These are phyloP conservation scores for Kwoniella newhampshirensis DNA, from an alignment of 768 basidiomycete genomes.

Conservation along the genomic window DNA sequence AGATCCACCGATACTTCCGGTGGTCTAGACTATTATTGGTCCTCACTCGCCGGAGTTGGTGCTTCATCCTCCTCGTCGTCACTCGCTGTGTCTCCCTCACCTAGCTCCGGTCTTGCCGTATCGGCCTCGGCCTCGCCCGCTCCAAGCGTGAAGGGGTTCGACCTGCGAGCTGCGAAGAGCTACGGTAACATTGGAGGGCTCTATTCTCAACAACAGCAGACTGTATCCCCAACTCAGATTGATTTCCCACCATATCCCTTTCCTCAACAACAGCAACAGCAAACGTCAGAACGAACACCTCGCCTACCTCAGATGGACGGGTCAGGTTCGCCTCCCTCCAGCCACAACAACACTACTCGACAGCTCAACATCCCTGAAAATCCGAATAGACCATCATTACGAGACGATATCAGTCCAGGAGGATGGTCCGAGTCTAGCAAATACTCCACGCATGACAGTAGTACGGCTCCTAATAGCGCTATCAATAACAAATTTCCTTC, in stretches of 20 bases:
- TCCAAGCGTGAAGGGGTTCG: neutral
- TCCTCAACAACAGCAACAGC: no score
- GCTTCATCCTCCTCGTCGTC: conserved; percentile 38
- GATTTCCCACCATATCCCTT: no score
- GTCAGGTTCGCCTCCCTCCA: neutral
- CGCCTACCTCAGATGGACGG: conserved; percentile 2
- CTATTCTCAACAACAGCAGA: no score
- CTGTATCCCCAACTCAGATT: no score
- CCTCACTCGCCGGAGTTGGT: conserved; percentile 30
- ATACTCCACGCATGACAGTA: conserved; percentile 11
- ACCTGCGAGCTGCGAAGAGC: neutral
- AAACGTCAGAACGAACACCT: conserved; percentile 2
- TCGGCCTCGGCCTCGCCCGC: neutral
- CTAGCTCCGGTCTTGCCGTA: conserved; percentile 3
- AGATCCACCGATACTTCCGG: conserved; percentile 38
- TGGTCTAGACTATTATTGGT: conserved; percentile 44
- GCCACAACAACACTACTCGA: neutral
- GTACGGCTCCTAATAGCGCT: conserved; percentile 1
- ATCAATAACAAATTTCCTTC: neutral
- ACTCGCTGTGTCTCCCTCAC: conserved; percentile 29
- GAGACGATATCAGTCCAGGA: conserved; percentile 7
- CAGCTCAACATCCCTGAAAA: no score
- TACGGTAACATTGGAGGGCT: no score
- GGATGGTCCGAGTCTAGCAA: conserved; percentile 13
- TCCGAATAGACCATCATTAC: no score